These are phyloP conservation scores for Narthecium ossifragum DNA, from an alignment of 106 monocot genomes.

Conservation along the genomic window DNA sequence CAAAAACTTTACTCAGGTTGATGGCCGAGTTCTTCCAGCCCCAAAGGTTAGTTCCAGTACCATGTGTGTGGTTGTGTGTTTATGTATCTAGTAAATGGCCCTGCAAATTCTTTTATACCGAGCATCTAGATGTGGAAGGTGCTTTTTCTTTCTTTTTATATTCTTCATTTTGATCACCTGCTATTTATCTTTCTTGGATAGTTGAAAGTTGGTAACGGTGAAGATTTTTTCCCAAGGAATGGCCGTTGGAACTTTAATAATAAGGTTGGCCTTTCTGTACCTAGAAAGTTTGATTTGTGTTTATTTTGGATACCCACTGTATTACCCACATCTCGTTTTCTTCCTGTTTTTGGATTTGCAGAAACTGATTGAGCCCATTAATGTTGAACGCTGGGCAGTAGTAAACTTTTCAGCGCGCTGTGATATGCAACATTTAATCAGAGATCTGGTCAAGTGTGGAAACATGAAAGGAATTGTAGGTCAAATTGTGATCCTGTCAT, in stretches of 20 bases:
- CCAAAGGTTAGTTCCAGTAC: conserved; percentile 44
- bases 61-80: background rate
- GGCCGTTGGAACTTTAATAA: conserved; percentile 98
- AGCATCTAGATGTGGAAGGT: background rate
- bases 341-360: conserved; percentile 14
- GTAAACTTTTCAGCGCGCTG: conserved; percentile 91
- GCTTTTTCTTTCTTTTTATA: background rate
- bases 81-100: background rate
- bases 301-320: background rate
- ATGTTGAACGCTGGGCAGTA: conserved; percentile 64
- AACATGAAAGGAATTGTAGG: conserved; percentile 84
- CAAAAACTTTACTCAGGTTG: conserved; percentile 63
- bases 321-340: too few species aligned
- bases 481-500: background rate
- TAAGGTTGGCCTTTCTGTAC: conserved; percentile 36
- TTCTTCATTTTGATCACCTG: background rate
- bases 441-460: conserved; percentile 69
- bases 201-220: conserved; percentile 87
- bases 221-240: conserved; percentile 62
- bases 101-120: too few species aligned
- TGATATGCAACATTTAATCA: conserved; percentile 38
- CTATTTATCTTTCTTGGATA: too few species aligned
- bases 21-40: conserved; percentile 69
- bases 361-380: conserved; percentile 48
- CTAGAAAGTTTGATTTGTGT: background rate